phyloP scores from a whole-genome alignment of 495 filamentous ascomycete genomes.

The Lasiosphaeria miniovina region DNA sequence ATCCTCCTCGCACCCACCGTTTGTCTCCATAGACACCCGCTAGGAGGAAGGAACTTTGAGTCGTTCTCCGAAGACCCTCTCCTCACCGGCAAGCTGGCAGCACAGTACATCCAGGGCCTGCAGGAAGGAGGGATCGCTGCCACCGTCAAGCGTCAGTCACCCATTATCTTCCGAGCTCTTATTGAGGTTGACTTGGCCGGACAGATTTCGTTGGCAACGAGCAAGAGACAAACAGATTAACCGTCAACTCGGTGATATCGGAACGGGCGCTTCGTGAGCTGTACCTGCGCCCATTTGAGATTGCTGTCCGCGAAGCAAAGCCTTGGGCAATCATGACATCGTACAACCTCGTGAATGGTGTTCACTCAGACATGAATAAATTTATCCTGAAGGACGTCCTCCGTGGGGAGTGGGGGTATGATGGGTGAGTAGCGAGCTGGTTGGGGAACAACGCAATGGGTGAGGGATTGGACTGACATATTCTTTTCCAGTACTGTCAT shows the following conservation, averaged over 20 bases:
- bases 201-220: constrained; percentile 79
- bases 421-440: constrained; percentile 47
- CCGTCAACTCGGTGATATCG: constrained; percentile 65
- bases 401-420: constrained; percentile 72
- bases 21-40: constrained; percentile 76
- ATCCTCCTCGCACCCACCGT: constrained; percentile 77
- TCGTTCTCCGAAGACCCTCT: constrained; percentile 83
- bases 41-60: constrained; percentile 83
- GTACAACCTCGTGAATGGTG: constrained; percentile 82
- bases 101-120: constrained; percentile 68
- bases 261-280: constrained; percentile 75
- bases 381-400: constrained; percentile 70
- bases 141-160: constrained; percentile 66
- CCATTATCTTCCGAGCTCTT: constrained; percentile 1
- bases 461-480: constrained; percentile 16
- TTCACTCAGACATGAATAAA: constrained; percentile 71
- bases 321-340: constrained; percentile 79
- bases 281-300: constrained; percentile 79
- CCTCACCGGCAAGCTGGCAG: constrained; percentile 71
- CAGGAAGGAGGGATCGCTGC: constrained; percentile 73
- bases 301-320: constrained; percentile 73
- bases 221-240: constrained; percentile 76
- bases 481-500: constrained; percentile 57
- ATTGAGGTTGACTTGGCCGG: constrained; percentile 22
- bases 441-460: constrained; percentile 1